Evolutionary conservation across 2,329 filamentous ascomycete genomes (phyloP).

Genomic region (Neonectria punicea): DNA sequence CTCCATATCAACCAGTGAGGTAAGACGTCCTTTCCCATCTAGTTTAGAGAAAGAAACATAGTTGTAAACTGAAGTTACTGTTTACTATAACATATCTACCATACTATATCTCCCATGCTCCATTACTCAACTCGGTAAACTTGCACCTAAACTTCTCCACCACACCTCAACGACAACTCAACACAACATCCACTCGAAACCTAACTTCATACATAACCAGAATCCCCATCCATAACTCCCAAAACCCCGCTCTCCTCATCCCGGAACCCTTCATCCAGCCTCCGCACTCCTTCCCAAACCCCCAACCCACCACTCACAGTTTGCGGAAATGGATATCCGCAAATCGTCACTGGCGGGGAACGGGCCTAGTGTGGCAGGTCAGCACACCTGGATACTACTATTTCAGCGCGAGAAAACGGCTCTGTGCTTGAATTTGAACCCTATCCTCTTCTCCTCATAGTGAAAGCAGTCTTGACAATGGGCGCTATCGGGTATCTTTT

Average conservation of each 20-base stretch:
- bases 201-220: background rate
- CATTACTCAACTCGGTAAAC: background rate
- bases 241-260: background rate
- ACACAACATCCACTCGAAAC: background rate
- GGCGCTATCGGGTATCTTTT: conserved; percentile 21
- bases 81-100: too few relatives aligned
- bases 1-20: too few relatives aligned
- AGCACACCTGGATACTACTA: conserved; percentile 31
- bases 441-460: background rate
- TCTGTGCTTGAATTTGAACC: background rate
- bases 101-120: too few relatives aligned
- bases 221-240: background rate
- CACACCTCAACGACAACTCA: background rate
- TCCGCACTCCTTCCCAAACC: background rate
- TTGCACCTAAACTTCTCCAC: background rate
- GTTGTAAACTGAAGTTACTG: too few relatives aligned
- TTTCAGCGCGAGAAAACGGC: conserved; percentile 20
- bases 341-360: conserved; percentile 13
- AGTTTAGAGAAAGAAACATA: too few relatives aligned
- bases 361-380: conserved; percentile 21
- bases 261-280: conserved; percentile 16
- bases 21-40: too few relatives aligned
- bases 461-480: conserved; percentile 6
- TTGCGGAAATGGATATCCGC: conserved; percentile 29
- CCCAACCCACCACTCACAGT: background rate